Conservation (phyloP, 2,329 filamentous ascomycete genomes). For the Furcasterigmium sp. region DNA sequence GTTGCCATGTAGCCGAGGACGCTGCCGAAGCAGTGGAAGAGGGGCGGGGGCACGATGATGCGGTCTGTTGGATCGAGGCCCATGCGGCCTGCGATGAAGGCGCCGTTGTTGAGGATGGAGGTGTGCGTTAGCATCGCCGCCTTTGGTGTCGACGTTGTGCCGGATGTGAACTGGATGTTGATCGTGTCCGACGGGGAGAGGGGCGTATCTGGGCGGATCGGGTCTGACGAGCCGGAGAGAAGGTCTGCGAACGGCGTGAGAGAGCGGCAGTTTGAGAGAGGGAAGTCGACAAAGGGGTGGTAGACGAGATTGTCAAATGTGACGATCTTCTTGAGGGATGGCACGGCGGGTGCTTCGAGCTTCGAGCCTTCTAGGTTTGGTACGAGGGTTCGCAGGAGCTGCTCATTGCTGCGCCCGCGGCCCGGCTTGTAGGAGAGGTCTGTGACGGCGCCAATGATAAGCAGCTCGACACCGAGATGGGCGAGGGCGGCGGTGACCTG, state of each 20-base stretch:
- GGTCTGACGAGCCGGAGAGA: conserved; percentile 21
- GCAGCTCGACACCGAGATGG: conserved; percentile 66
- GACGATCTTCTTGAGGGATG: conserved; percentile 65
- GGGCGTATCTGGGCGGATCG: conserved; percentile 36
- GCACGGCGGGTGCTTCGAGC: conserved; percentile 46
- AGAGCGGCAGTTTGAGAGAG: conserved; percentile 25
- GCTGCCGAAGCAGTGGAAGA: conserved; percentile 88
- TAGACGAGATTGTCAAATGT: conserved; percentile 69
- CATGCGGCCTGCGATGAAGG: conserved; percentile 81
- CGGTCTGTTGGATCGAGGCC: conserved; percentile 67
- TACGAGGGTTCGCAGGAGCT: conserved; percentile 38
- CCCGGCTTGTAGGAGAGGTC: conserved; percentile 66
- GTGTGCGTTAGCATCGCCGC: conserved; percentile 83
- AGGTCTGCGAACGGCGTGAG: conserved; percentile 42
- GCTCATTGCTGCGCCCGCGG: conserved; percentile 46
- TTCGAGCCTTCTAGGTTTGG: conserved; percentile 30
- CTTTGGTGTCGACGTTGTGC: conserved; percentile 88
- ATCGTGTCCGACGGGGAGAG: conserved; percentile 65
- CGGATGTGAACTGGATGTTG: conserved; percentile 96
- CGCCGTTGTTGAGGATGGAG: conserved; percentile 89
- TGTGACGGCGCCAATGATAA: conserved; percentile 84
- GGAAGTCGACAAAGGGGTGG: conserved; percentile 40
- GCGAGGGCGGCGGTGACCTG: conserved; percentile 76
- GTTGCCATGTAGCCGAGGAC: conserved; percentile 96
- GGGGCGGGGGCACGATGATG: conserved; percentile 78